Conservation (phyloP, 2,329 filamentous ascomycete genomes). For the Botrytis squamosa region DNA sequence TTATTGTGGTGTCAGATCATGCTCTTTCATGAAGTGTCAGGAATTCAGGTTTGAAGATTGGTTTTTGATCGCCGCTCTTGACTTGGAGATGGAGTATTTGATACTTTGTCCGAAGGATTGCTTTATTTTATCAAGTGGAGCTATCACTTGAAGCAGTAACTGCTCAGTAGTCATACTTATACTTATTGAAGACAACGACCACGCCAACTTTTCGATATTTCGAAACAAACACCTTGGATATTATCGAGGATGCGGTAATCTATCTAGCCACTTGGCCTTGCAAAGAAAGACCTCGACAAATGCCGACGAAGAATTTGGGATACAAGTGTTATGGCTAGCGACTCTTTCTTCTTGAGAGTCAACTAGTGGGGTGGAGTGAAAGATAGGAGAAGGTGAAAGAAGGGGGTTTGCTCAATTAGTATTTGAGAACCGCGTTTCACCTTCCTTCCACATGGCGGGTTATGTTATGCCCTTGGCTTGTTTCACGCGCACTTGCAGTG, state of each 20-base stretch:
- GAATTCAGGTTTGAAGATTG: background rate
- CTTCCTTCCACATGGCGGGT: too few species aligned
- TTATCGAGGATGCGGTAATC: background rate
- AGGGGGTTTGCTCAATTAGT: background rate
- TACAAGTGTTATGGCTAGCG: background rate
- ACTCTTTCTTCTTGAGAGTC: background rate
- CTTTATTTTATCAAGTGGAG: background rate
- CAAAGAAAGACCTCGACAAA: background rate
- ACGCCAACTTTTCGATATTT: background rate
- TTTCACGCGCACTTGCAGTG: background rate
- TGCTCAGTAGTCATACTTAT: background rate
- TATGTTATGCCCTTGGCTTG: background rate
- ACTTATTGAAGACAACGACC: background rate
- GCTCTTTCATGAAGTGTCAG: background rate
- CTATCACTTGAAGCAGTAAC: rapidly evolving
- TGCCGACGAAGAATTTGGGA: background rate
- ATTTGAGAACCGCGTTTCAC: background rate
- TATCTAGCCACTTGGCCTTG: background rate
- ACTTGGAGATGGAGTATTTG: background rate
- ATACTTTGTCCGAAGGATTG: background rate
- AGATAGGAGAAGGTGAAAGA: background rate
- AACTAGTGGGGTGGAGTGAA: background rate
- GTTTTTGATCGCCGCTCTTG: background rate
- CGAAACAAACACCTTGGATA: background rate
- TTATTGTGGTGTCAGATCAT: background rate